Evolutionary conservation across 208 protist genomes (phyloP), one percentile per base, ranked within the genome.

Genomic region (Spongospora subterranea): DNA sequence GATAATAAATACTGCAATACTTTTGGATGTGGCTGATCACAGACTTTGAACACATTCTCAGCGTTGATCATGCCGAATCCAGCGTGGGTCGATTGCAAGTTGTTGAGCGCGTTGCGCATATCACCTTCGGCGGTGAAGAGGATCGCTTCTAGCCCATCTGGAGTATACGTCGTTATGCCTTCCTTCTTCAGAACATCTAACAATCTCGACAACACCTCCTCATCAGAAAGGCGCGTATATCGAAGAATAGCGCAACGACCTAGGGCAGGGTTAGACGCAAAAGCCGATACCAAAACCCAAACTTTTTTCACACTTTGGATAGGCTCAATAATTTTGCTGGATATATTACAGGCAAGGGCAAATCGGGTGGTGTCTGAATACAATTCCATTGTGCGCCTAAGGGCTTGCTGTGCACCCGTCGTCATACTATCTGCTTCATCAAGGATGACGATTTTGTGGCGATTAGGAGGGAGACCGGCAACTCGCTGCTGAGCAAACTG

Each of bases 11-110:
- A 93, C 76, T 98, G 95, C 0, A 99, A 94, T 13, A 98, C 90
- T 6, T 97, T 90, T 11, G 98, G 98, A 90, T 99, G 98, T 0
- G 98, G 98, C 92, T 98, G 97, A 91, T 99, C 98, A 93, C 97
- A 99, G 0, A 96, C 98, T 93, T 99, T 99, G 88, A 98, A 99
- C 0, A 99, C 98, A 93, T 99, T 99, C n/a, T 99, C 97, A 0
- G 94, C 94, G 89, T 95, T 98, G 0, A 99, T 96, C 0, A 96
- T 90, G 0, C 97, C 96, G 94, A 99, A 99, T 60, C 98, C 97
- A 13, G 95, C 95, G 82, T 93, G 93, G 24, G 98, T 99, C 0
- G 98, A 96, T 95, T 99, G 98, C 50, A 99, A 92, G 39, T 98
- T 98, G 95, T 99, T 99, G 35, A 99, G 93, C 0, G 98, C 98